Evolutionary conservation across 805 yeast genomes (phyloP).

Genomic region (Candida montana): DNA sequence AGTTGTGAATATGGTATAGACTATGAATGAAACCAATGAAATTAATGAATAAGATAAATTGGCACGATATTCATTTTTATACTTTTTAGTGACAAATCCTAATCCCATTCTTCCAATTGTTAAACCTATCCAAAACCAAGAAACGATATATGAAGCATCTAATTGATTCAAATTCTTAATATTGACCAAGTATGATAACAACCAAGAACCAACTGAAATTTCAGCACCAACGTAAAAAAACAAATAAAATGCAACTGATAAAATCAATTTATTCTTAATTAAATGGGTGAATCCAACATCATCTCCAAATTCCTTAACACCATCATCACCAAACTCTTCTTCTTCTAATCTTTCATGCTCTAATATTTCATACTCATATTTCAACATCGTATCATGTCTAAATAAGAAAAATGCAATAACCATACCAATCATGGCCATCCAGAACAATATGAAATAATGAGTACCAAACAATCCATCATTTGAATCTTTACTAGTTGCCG

Average conservation of each 20-base stretch:
- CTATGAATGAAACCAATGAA: constrained; percentile 27
- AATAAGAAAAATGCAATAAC: constrained; percentile 37
- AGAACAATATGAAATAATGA: constrained; percentile 35
- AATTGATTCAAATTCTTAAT: constrained; percentile 44
- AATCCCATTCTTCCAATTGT: constrained; percentile 57
- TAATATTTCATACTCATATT: constrained; percentile 22
- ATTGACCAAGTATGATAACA: constrained; percentile 54
- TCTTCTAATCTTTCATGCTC: constrained; percentile 4
- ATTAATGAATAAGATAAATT: constrained; percentile 30
- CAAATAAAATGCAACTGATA: constrained; percentile 47
- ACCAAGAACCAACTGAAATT: constrained; percentile 67
- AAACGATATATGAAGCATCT: constrained; percentile 55
- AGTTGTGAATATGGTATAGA: constrained; percentile 14
- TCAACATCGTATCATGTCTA: constrained; percentile 35
- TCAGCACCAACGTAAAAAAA: constrained; percentile 68
- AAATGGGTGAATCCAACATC: constrained; percentile 12
- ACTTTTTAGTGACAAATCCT: constrained; percentile 48
- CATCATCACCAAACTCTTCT: constrained; percentile 15
- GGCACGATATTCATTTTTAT: constrained; percentile 39
- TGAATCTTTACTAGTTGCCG: constrained; percentile 19
- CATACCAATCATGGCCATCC: constrained; percentile 28
- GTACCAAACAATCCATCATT: constrained; percentile 17
- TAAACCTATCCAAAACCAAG: constrained; percentile 70
- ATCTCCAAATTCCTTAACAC: not conserved
- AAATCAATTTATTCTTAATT: constrained; percentile 30